phyloP scores from a whole-genome alignment of 208 protist species.

The Wallacemonas sp. region DNA sequence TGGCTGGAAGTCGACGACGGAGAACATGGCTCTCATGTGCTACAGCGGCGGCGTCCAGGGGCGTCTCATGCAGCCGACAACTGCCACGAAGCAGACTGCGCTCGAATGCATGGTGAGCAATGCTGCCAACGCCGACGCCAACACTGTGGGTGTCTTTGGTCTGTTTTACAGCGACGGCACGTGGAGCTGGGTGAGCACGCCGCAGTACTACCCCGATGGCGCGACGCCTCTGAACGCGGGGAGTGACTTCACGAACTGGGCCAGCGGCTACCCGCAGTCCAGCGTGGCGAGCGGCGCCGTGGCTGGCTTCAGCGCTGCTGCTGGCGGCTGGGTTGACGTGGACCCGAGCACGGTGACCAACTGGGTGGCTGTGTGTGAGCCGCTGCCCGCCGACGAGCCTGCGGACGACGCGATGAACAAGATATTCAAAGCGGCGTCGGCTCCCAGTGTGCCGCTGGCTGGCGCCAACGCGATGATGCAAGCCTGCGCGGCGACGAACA shows the following conservation, averaged over 20 bases:
- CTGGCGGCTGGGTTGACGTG: conserved; percentile 11
- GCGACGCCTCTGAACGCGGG: background rate
- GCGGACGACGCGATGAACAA: background rate
- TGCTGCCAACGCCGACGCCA: background rate
- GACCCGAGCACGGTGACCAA: background rate
- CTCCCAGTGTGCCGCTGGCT: background rate
- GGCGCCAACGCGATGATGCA: conserved; percentile 3
- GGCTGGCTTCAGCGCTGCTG: conserved; percentile 17
- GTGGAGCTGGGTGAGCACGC: conserved; percentile 4
- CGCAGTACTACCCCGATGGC: conserved; percentile 10
- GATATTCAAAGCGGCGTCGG: background rate
- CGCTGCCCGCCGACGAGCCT: background rate
- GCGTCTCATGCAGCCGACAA: conserved; percentile 1
- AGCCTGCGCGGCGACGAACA: background rate
- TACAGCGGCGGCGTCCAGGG: background rate
- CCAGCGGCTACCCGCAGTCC: background rate
- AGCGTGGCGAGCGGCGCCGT: background rate
- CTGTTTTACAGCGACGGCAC: background rate
- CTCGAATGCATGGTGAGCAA: background rate
- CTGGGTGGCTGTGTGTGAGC: conserved; percentile 12
- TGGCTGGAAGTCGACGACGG: background rate
- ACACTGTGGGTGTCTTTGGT: conserved; percentile 3
- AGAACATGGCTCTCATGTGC: conserved; percentile 12
- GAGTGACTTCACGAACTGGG: background rate
- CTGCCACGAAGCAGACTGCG: background rate